Base-by-base conservation (phyloP, 2,329 filamentous ascomycete genomes). In the Metarhizium robertsii region DNA sequence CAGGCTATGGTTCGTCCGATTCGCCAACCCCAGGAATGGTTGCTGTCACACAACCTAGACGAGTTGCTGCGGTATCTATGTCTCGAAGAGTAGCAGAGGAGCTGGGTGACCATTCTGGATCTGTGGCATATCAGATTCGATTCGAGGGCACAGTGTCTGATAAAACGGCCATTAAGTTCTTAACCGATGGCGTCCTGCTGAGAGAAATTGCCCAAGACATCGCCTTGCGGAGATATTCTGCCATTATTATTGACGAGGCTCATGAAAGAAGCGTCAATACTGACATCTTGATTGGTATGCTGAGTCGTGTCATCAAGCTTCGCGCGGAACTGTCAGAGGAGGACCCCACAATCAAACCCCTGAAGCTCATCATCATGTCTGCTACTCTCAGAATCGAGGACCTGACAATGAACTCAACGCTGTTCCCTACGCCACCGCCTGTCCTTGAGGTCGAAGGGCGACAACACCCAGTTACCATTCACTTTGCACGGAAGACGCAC, bases 301-400 rank as follows among this genome's bases (percentile, higher is more conserved):
- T 97, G 16, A 96, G 92, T 66, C 84, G 92, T 65, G 91, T 97
- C 38, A 89, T 96, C 50, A 90, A 90, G 62, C 74, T 96, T 54
- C 83, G 94, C 57, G 81, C 86, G 53, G 83, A 90, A 43, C 80
- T 96, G 73, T 82, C 83, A 7, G 75, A 80, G 58, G 87, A 94
- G 67, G 82, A 94, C 58, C 74, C 85, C 0, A 80, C 81, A 1
- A 73, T 88, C 32, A 86, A 85, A 60, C 91, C 92, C 0, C 72
- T 99, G 53, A 99, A 97, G 71, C 79, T 99, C 8, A 83, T 99
- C 57, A 95, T 99, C 72, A 99, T 99, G 95, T 97, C 92, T 57
- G 94, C 94, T 47, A 99, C 94, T 2, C 77, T 99, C 38, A 81
- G 91, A 57, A 89, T 97, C 49, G 88, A 90, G 13, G 92, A 97